Conservation (phyloP, 108 stramenopile genomes). For the Nitzschia sp. region DNA sequence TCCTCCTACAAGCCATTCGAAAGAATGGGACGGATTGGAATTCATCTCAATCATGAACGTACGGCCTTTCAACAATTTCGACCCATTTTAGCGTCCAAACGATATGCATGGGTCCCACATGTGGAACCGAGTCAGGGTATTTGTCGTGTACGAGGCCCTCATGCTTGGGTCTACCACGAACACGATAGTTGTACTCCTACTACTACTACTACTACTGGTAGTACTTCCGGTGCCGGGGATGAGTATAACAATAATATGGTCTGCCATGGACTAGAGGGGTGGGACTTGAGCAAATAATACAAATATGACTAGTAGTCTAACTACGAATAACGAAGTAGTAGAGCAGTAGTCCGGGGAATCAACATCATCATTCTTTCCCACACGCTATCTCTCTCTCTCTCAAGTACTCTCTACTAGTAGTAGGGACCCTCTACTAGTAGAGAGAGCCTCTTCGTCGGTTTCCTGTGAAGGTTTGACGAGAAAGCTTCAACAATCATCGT, state of each 20-base stretch:
- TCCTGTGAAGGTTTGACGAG: too few species aligned
- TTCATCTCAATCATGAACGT: constrained; percentile 20
- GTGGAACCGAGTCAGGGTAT: constrained; percentile 6
- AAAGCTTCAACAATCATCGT: too few species aligned
- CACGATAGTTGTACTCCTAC: constrained; percentile 21
- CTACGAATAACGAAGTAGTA: too few species aligned
- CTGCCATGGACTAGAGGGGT: constrained; percentile 14
- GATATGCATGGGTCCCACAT: constrained; percentile 9
- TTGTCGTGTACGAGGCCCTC: constrained; percentile 18
- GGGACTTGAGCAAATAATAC: constrained; percentile 1
- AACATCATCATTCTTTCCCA: too few species aligned
- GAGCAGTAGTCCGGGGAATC: too few species aligned
- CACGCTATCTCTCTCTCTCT: too few species aligned
- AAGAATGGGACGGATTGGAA: not conserved
- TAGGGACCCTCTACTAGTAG: too few species aligned
- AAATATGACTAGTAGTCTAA: not conserved
- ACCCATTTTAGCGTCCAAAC: not conserved
- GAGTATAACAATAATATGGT: constrained; percentile 6
- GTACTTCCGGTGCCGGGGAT: too few species aligned
- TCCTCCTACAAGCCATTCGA: constrained; percentile 8
- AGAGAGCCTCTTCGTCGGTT: too few species aligned
- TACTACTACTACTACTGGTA: too few species aligned
- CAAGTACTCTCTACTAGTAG: too few species aligned
- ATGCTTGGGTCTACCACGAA: constrained; percentile 17
- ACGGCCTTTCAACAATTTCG: constrained; percentile 19